Percentiles rank a stretch among this genome's conserved stretches.
These are phyloP conservation scores for Aspergillus nanangensis DNA, from an alignment of 495 filamentous ascomycete species.

Conservation along the genomic window DNA sequence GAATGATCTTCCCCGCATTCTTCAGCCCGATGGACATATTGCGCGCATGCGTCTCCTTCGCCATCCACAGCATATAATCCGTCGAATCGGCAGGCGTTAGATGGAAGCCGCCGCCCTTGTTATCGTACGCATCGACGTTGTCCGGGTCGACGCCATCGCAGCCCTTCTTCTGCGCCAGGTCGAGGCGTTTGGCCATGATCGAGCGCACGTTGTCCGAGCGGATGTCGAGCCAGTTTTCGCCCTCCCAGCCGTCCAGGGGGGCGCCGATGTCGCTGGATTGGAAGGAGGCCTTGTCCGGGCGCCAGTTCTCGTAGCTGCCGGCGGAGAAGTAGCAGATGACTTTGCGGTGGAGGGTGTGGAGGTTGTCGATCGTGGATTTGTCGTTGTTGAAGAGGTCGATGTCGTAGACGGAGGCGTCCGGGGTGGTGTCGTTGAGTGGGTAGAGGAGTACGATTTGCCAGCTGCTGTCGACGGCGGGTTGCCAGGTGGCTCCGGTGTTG, in stretches of 20 bases:
- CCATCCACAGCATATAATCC: conserved; percentile 56
- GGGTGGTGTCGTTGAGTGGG: conserved; percentile 37
- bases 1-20: conserved; percentile 58
- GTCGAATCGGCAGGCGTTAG: conserved; percentile 52
- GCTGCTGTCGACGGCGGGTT: conserved; percentile 41
- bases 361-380: conserved; percentile 34
- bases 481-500: conserved; percentile 37
- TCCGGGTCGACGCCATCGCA: conserved; percentile 72
- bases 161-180: conserved; percentile 52
- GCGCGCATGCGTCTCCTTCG: conserved; percentile 41
- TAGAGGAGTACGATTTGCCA: conserved; percentile 54
- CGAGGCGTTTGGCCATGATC: conserved; percentile 57
- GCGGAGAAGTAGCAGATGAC: conserved; percentile 75
- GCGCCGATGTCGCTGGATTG: conserved; percentile 45
- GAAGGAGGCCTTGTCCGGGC: conserved; percentile 54
- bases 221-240: conserved; percentile 63
- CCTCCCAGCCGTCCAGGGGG: conserved; percentile 55
- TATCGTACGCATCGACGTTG: conserved; percentile 64
- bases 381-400: conserved; percentile 57
- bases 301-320: conserved; percentile 58
- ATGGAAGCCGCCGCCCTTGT: conserved; percentile 52
- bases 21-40: conserved; percentile 59
- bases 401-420: conserved; percentile 52
- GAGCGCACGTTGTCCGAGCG: conserved; percentile 50
- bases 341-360: conserved; percentile 46